phyloP scores from a whole-genome alignment of 441 rosid genomes.

The Pelargonium cotyledonis region DNA sequence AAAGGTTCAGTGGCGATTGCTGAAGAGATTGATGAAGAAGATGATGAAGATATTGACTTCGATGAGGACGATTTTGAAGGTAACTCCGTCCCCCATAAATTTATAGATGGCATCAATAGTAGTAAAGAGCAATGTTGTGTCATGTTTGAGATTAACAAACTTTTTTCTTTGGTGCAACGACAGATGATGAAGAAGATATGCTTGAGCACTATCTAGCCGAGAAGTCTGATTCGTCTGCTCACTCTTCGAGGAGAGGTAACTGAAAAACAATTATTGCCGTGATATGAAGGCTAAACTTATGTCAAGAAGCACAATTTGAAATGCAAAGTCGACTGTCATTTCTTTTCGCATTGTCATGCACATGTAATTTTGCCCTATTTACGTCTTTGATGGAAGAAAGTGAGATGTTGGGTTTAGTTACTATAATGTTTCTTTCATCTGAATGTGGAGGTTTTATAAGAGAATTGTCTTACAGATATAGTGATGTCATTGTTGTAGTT shows the following conservation, averaged over 20 bases:
- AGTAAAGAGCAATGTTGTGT: background rate
- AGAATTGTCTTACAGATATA: background rate
- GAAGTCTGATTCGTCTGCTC: slow-evolving; percentile 65
- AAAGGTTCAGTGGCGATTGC: slow-evolving; percentile 55
- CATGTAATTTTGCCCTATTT: slow-evolving; percentile 1
- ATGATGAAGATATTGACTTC: slow-evolving; percentile 85
- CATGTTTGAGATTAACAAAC: background rate
- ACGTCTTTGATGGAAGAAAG: background rate
- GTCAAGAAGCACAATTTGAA: background rate
- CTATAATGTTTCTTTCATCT: too few relatives aligned
- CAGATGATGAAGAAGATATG: slow-evolving; percentile 96
- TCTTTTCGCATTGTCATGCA: too few relatives aligned
- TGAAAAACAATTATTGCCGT: background rate
- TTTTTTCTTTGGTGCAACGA: slow-evolving; percentile 14
- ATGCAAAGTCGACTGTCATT: too few relatives aligned
- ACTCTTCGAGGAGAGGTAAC: slow-evolving; percentile 39
- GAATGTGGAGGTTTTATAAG: too few relatives aligned
- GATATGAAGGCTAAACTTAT: background rate
- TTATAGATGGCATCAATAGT: background rate
- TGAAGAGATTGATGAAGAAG: slow-evolving; percentile 63
- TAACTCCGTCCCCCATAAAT: slow-evolving; percentile 19
- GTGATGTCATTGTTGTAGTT: slow-evolving; percentile 2
- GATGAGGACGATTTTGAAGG: slow-evolving; percentile 97
- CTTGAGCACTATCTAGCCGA: slow-evolving; percentile 90
- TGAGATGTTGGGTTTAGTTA: too few relatives aligned